These are phyloP conservation scores for Syzygium oleosum DNA, from an alignment of 345 rosid species.

Conservation along the genomic window DNA sequence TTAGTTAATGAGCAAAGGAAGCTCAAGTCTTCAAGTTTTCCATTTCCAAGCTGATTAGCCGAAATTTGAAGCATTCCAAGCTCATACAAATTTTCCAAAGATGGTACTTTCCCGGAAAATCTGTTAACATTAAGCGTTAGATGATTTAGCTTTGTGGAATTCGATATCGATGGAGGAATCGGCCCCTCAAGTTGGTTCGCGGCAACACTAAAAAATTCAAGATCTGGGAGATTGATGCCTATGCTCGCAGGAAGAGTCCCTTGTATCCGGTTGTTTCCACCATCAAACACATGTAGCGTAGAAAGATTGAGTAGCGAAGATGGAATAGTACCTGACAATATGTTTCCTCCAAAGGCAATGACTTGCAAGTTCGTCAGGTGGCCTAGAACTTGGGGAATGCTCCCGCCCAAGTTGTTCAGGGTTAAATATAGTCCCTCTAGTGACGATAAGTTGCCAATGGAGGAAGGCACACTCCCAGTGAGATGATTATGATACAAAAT, in stretches of 20 bases:
- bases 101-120: neutral
- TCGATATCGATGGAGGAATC: neutral
- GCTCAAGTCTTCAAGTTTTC: neutral
- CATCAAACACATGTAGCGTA: neutral
- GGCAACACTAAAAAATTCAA: neutral
- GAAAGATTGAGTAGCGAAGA: neutral
- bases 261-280: neutral
- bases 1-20: neutral
- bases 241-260: neutral
- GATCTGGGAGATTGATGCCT: neutral
- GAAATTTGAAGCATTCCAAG: rapidly evolving
- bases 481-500: neutral
- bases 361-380: neutral
- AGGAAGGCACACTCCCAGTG: neutral
- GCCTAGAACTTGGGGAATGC: neutral
- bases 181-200: neutral
- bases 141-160: neutral
- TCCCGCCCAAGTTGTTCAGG: neutral
- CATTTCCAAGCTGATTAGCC: rapidly evolving
- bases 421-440: neutral
- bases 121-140: rapidly evolving
- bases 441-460: neutral
- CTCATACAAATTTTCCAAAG: neutral
- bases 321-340: neutral
- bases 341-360: neutral